Conservation (phyloP, 441 rosid species). For the Geranium incanum region DNA sequence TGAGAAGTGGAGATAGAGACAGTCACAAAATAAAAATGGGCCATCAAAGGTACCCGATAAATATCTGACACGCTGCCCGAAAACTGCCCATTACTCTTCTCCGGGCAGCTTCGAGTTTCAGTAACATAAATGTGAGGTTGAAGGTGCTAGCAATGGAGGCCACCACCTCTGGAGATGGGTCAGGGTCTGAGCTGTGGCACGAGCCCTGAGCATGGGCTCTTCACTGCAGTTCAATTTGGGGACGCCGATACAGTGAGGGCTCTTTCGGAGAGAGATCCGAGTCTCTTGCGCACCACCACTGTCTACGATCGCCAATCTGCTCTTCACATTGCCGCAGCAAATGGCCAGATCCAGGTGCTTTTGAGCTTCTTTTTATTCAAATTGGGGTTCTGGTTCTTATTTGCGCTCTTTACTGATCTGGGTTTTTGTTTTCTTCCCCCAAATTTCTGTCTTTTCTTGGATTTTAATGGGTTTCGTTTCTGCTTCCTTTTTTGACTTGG, state of each 20-base stretch:
- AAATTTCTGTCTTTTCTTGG: constrained; percentile 10
- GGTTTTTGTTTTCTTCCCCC: constrained; percentile 4
- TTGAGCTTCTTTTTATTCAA: constrained; percentile 5
- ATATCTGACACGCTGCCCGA: not conserved
- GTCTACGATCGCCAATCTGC: constrained; percentile 69
- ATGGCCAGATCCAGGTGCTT: constrained; percentile 88
- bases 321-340: constrained; percentile 89
- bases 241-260: constrained; percentile 40
- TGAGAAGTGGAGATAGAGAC: too few relatives aligned
- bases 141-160: not conserved
- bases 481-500: not conserved
- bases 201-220: constrained; percentile 54
- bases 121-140: constrained; percentile 19
- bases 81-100: not conserved
- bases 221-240: constrained; percentile 63
- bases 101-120: constrained; percentile 1
- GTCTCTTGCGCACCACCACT: constrained; percentile 44
- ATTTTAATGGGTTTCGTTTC: constrained; percentile 10
- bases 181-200: constrained; percentile 79
- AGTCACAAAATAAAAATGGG: too few relatives aligned
- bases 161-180: constrained; percentile 48
- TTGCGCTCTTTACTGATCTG: constrained; percentile 11
- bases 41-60: not conserved
- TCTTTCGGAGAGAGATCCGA: constrained; percentile 45
- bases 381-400: constrained; percentile 14